Conservation (phyloP, 1,284 basidiomycete genomes). For the Flammula alnicola region DNA sequence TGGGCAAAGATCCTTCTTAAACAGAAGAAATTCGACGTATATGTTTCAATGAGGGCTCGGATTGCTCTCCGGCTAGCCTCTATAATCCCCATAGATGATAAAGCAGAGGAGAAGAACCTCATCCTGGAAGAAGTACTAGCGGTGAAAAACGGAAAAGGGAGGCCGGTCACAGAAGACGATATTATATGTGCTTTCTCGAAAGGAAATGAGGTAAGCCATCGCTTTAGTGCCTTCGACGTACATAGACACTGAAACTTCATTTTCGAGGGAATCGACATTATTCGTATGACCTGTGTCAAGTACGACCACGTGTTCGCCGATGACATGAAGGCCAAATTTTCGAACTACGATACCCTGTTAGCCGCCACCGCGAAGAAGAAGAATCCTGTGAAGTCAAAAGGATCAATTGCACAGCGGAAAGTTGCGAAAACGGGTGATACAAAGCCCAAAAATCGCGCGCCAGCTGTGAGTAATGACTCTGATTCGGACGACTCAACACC, state of each 20-base stretch:
- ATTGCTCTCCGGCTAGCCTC: conserved; percentile 26
- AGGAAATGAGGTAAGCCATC: conserved; percentile 26
- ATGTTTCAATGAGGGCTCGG: conserved; percentile 27
- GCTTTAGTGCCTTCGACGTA: neutral
- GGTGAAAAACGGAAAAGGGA: conserved; percentile 9
- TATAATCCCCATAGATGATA: conserved; percentile 18
- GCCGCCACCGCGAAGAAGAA: neutral
- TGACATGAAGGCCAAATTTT: conserved; percentile 14
- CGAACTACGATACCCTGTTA: neutral
- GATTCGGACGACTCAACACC: no score
- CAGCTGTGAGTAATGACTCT: no score
- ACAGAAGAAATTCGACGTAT: conserved; percentile 20
- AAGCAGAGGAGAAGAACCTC: conserved; percentile 5
- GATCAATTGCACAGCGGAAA: no score
- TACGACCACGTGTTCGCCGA: conserved; percentile 30
- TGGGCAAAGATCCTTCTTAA: conserved; percentile 25
- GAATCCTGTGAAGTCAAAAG: no score
- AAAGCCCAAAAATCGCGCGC: no score
- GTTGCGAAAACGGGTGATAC: no score
- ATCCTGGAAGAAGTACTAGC: conserved; percentile 9
- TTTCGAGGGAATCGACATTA: conserved; percentile 26
- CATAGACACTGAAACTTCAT: neutral
- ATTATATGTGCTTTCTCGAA: conserved; percentile 21
- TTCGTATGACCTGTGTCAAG: conserved; percentile 26
- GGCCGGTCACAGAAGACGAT: conserved; percentile 11